These are phyloP conservation scores for Rosellinia necatrix DNA, from an alignment of 2,329 filamentous ascomycete species.

Conservation along the genomic window DNA sequence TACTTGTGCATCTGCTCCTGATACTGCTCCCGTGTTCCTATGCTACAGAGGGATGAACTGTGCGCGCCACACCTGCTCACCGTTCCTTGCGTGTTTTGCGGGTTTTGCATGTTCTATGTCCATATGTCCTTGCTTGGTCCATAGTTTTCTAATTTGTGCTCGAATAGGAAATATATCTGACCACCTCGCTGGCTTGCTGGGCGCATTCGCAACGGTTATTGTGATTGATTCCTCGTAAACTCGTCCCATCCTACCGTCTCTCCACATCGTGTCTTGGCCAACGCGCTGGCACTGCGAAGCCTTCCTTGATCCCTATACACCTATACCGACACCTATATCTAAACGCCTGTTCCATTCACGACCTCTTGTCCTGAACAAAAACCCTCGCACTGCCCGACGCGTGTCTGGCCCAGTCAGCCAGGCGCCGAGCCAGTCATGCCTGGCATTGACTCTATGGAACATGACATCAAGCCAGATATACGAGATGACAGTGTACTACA, in stretches of 20 bases:
- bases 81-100: background rate
- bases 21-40: background rate
- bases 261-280: background rate
- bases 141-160: constrained; percentile 26
- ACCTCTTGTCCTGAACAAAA: background rate
- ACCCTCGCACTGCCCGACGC: constrained; percentile 12
- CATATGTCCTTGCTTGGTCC: constrained; percentile 9
- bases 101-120: background rate
- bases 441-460: constrained; percentile 37
- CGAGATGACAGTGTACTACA: constrained; percentile 41
- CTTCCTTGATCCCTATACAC: background rate
- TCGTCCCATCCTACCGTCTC: constrained; percentile 2
- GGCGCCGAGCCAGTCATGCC: constrained; percentile 34
- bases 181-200: constrained; percentile 15
- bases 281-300: constrained; percentile 8
- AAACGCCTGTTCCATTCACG: background rate
- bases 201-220: constrained; percentile 10
- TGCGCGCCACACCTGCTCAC: background rate
- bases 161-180: constrained; percentile 19
- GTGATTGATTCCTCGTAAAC: constrained; percentile 23
- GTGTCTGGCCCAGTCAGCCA: constrained; percentile 19
- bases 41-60: constrained; percentile 1
- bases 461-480: constrained; percentile 31
- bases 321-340: background rate
- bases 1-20: background rate